Conservation (phyloP, 345 rosid species). For the Citrus sinensis region DVS_A1.0 CM039165.1:20351501-20352000, state of each 20-base stretch:
- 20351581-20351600: not conserved
- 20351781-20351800: not conserved
- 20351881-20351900: not conserved
- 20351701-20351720: conserved; percentile 17
- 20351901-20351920: not conserved
- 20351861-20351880: not conserved
- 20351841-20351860: not conserved
- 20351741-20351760: not conserved
- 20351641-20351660: not conserved
- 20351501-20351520: conserved; percentile 17
- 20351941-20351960: not conserved
- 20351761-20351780: conserved; percentile 13
- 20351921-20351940: not conserved
- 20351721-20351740: conserved; percentile 3
- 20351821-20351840: not conserved
- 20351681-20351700: not conserved
- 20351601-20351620: not conserved
- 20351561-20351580: not conserved
- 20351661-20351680: not conserved
- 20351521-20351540: conserved; percentile 23
- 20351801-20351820: not conserved
- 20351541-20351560: conserved; percentile 27
- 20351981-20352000: not conserved
- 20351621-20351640: not conserved
- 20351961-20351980: not conserved